Evolutionary conservation across 192 early-diverging fungal genomes (phyloP).

Genomic region (Coemansia sp.): DNA sequence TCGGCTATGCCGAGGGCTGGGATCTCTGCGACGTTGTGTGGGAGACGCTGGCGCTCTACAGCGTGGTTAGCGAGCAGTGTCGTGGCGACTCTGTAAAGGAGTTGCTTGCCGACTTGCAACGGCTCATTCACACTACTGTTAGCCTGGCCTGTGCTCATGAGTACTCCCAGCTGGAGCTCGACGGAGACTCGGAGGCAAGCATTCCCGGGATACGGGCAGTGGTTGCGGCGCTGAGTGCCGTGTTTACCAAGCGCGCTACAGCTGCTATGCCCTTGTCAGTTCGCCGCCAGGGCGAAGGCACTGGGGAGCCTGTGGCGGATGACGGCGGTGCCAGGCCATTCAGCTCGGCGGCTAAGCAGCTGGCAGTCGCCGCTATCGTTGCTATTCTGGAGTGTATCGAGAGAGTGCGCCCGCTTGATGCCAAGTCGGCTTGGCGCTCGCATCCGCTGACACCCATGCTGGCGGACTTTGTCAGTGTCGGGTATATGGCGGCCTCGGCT

Average conservation of each 20-base stretch:
- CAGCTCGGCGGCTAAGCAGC: constrained; percentile 4
- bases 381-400: constrained; percentile 16
- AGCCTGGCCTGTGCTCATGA: not conserved
- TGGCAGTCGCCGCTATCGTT: constrained; percentile 22
- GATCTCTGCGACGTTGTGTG: constrained; percentile 35
- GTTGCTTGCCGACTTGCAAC: constrained; percentile 13
- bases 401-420: not conserved
- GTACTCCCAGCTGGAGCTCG: not conserved
- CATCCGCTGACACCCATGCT: constrained; percentile 50
- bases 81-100: not conserved
- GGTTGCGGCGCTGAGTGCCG: constrained; percentile 24
- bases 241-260: constrained; percentile 27
- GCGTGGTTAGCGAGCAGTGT: not conserved
- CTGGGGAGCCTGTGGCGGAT: not conserved
- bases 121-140: constrained; percentile 25
- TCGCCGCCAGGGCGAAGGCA: not conserved
- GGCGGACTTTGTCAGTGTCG: constrained; percentile 84
- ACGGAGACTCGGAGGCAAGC: not conserved
- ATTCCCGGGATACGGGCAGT: not conserved
- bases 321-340: constrained; percentile 12
- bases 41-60: constrained; percentile 43
- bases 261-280: not conserved
- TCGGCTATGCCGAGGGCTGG: constrained; percentile 3
- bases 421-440: constrained; percentile 26
- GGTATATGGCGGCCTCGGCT: constrained; percentile 83